Evolutionary conservation across 495 filamentous ascomycete genomes (phyloP).

Genomic region (Talaromyces adpressus): DNA sequence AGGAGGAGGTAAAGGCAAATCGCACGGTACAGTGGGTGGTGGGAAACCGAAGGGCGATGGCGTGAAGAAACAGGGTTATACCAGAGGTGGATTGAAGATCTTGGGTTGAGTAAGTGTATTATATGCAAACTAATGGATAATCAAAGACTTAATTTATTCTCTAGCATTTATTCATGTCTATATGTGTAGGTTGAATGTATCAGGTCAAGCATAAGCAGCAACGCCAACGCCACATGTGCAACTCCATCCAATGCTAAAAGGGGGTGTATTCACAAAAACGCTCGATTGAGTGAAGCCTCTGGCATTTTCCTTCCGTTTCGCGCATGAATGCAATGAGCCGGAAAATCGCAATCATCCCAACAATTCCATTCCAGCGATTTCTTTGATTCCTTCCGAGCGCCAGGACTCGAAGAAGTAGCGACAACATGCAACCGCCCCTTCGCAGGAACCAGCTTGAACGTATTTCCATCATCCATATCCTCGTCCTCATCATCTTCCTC

Average conservation of each 20-base stretch:
- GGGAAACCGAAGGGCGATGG: slow-evolving; percentile 52
- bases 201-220: neutral
- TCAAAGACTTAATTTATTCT: neutral
- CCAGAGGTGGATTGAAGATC: slow-evolving; percentile 69
- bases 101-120: slow-evolving; percentile 50
- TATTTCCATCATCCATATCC: neutral
- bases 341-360: slow-evolving; percentile 4
- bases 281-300: neutral
- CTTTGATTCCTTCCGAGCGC: neutral
- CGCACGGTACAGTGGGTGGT: slow-evolving; percentile 17
- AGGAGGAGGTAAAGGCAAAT: slow-evolving; percentile 15
- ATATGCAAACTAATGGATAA: neutral
- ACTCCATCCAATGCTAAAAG: neutral
- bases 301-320: neutral
- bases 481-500: neutral
- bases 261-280: neutral
- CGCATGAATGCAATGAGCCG: slow-evolving; percentile 11
- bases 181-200: neutral
- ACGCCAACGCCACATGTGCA: neutral
- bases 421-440: neutral
- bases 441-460: neutral
- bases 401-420: neutral
- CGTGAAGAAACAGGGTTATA: slow-evolving; percentile 73
- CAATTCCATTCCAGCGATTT: neutral
- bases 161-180: neutral